Conservation (phyloP, 2,329 filamentous ascomycete species). For the Neonectria hederae region DNA sequence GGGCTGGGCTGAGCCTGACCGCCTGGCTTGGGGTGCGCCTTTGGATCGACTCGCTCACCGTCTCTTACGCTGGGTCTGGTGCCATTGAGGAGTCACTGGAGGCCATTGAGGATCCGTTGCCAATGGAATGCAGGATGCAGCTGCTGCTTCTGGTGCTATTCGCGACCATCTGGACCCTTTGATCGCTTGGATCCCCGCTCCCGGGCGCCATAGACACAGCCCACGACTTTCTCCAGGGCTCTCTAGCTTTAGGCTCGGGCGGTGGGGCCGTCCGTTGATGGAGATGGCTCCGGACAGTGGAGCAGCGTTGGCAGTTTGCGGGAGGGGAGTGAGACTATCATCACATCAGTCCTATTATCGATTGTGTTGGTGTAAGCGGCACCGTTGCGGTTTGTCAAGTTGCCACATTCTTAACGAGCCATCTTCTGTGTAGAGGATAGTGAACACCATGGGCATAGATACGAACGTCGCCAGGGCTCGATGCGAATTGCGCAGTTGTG, state of each 20-base stretch:
- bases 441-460: background rate
- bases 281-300: conserved; percentile 26
- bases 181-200: conserved; percentile 12
- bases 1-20: conserved; percentile 19
- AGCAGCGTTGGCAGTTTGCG: conserved; percentile 8
- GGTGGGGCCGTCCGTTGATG: conserved; percentile 40
- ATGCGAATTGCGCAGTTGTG: conserved; percentile 2
- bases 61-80: conserved; percentile 15
- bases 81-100: conserved; percentile 11
- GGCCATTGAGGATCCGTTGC: conserved; percentile 11
- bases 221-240: background rate
- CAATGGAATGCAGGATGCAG: conserved; percentile 6
- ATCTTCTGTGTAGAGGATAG: background rate
- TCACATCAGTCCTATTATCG: background rate
- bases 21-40: conserved; percentile 17
- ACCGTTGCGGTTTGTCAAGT: background rate
- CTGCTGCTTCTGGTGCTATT: conserved; percentile 10
- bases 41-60: conserved; percentile 24
- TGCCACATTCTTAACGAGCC: background rate
- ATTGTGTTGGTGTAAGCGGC: conserved; percentile 13
- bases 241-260: conserved; percentile 21
- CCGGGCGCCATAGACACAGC: conserved; percentile 9
- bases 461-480: background rate
- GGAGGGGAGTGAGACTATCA: conserved; percentile 41
- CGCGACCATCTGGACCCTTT: conserved; percentile 10